Evolutionary conservation across 345 rosid genomes (phyloP).

Genomic region (Salix viminalis): DNA sequence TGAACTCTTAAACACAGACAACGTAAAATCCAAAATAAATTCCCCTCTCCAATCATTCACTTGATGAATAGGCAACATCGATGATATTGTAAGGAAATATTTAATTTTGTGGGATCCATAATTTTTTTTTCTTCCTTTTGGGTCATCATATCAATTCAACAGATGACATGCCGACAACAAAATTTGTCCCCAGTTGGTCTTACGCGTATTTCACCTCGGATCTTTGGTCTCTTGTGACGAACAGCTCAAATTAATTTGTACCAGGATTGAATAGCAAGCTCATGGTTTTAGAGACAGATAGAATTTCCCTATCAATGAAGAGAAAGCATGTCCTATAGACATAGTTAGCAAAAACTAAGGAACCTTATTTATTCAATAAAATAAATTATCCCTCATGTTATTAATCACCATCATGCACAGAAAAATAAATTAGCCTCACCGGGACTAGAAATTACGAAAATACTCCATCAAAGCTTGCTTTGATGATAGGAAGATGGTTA

Average conservation of each 20-base stretch:
- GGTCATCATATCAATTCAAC: constrained; percentile 11
- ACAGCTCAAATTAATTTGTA: too few species aligned
- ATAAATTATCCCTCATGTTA: too few species aligned
- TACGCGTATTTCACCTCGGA: neutral
- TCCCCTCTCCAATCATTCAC: constrained; percentile 46
- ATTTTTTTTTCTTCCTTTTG: neutral
- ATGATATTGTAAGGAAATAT: constrained; percentile 28
- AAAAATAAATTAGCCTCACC: constrained; percentile 8
- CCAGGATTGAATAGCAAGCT: constrained; percentile 6
- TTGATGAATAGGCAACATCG: constrained; percentile 51
- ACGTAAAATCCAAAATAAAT: neutral
- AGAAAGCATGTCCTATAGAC: too few species aligned
- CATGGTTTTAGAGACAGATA: constrained; percentile 19
- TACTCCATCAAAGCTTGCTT: neutral
- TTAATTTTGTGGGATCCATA: constrained; percentile 24
- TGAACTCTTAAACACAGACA: neutral
- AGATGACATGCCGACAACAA: neutral
- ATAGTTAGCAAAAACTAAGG: too few species aligned
- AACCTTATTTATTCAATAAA: too few species aligned
- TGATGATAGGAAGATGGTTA: neutral
- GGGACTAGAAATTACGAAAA: neutral
- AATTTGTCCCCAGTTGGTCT: constrained; percentile 6
- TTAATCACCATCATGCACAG: neutral
- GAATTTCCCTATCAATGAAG: constrained; percentile 11
- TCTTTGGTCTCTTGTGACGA: too few species aligned